Percentiles rank a stretch among this genome's conserved stretches.
These are phyloP conservation scores for Fusarium nematophilum DNA, from an alignment of 2,329 filamentous ascomycete genomes.

Conservation along the genomic window DNA sequence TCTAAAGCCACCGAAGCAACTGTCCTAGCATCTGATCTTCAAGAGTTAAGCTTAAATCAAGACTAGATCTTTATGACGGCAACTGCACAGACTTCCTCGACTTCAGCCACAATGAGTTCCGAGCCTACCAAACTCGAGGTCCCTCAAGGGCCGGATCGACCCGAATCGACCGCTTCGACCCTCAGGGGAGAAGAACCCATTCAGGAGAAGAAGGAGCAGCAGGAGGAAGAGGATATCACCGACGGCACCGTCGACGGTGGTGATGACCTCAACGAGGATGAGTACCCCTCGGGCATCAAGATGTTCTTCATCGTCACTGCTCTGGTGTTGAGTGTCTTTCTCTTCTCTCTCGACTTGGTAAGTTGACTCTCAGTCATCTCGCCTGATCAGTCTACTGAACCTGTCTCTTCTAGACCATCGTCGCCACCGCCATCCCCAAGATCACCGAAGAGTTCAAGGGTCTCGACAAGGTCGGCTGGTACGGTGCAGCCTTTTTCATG, in stretches of 20 bases:
- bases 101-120: slow-evolving; percentile 23
- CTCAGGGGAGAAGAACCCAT: slow-evolving; percentile 42
- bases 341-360: slow-evolving; percentile 62
- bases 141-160: slow-evolving; percentile 35
- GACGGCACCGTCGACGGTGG: slow-evolving; percentile 35
- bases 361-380: slow-evolving; percentile 21
- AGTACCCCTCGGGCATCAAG: slow-evolving; percentile 54
- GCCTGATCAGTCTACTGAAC: slow-evolving; percentile 5
- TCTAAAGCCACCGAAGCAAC: slow-evolving; percentile 14
- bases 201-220: slow-evolving; percentile 44
- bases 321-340: slow-evolving; percentile 60
- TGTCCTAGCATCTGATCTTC: background rate
- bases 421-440: slow-evolving; percentile 67
- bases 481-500: slow-evolving; percentile 66
- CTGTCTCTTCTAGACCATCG: slow-evolving; percentile 57
- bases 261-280: slow-evolving; percentile 42
- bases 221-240: slow-evolving; percentile 35
- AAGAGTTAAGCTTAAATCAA: slow-evolving; percentile 28
- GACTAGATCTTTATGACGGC: background rate
- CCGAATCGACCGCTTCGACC: slow-evolving; percentile 46
- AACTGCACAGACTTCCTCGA: background rate
- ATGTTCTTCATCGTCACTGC: slow-evolving; percentile 59
- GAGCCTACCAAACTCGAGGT: slow-evolving; percentile 36
- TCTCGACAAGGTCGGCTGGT: slow-evolving; percentile 68
- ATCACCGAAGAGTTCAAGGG: slow-evolving; percentile 65